Base-by-base conservation (phyloP, 768 basidiomycete genomes). In the Tulasnella sp. region DNA sequence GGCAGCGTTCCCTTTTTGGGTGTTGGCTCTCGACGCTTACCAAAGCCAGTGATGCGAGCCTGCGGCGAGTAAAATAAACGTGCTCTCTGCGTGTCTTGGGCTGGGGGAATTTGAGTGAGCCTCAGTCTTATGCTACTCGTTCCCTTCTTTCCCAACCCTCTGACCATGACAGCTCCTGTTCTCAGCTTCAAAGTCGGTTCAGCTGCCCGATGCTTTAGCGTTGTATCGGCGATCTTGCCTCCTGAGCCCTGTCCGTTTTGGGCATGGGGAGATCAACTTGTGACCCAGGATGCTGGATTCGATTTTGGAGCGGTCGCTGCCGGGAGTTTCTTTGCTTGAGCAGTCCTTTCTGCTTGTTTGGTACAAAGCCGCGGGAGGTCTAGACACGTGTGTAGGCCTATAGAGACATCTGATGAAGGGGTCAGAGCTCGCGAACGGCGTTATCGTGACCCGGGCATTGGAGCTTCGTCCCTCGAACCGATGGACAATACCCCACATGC, bases 401-500 rank as follows among this genome's bases (percentile, higher is more conserved):
- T 26, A 67, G 26, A 67, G 61, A 6, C 61, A 67, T 67, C 61
- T 23, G 61, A 67, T 67, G 61, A 26, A 67, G 13, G 61, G 61
- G 29, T 67, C 61, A 67, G 32, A 67, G 61, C 61, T 67, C 61
- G 61, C 10, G 61, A 35, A 67, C 61, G 61, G 32, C 61, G 61
- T 67, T 67, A 67, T 67, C 61, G 61, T 35, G 13, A 67, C 61
- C 61, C 61, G 23, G 20, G 32, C 29, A 16, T 35, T 67, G 61
- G 61, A 35, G 32, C 61, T 32, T 67, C 29, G 61, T n/a, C 61
- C 61, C 61, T 67, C 61, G 61, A 67, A 67, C 32, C 61, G 29
- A 67, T 67, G 61, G 61, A 67, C 61, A 67, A 67, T 67, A 16
- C 61, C 61, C 61, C 61, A 67, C 61, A 67, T 67, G 61, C 32